Evolutionary conservation across 768 basidiomycete species (phyloP).

Genomic region (Psilocybe cyanescens): DNA sequence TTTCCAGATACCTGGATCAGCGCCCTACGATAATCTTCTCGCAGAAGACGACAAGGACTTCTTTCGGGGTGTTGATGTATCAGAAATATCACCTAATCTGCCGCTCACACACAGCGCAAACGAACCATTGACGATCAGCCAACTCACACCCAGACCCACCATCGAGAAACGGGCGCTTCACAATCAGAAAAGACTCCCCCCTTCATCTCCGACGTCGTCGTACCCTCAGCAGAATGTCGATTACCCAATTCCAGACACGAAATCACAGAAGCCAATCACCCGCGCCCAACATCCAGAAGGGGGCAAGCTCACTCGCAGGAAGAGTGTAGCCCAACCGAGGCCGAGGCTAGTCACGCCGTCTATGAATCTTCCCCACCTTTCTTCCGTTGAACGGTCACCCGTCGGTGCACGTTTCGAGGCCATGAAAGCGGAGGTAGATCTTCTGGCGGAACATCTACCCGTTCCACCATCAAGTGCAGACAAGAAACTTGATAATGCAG

Average conservation of each 20-base stretch:
- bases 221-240: constrained; percentile 4
- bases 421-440: constrained; percentile 31
- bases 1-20: constrained; percentile 55
- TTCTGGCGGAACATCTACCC: constrained; percentile 23
- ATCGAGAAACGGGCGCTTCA: constrained; percentile 10
- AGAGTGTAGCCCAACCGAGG: constrained; percentile 20
- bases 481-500: constrained; percentile 10
- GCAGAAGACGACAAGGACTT: constrained; percentile 50
- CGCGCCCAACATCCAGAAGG: constrained; percentile 15
- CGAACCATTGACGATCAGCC: constrained; percentile 40
- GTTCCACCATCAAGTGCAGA: constrained; percentile 10
- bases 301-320: constrained; percentile 11
- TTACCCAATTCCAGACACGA: constrained; percentile 11
- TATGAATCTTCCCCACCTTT: constrained; percentile 9
- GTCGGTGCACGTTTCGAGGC: constrained; percentile 22
- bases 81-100: constrained; percentile 31
- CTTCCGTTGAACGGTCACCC: constrained; percentile 25
- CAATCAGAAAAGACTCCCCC: neutral
- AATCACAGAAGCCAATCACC: constrained; percentile 8
- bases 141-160: constrained; percentile 43
- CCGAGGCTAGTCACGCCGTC: constrained; percentile 19
- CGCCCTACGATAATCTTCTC: constrained; percentile 54
- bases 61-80: constrained; percentile 45
- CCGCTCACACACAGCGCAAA: constrained; percentile 30
- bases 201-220: constrained; percentile 18